Conservation (phyloP, 2,329 filamentous ascomycete genomes). For the Fusarium nelsonii region DNA sequence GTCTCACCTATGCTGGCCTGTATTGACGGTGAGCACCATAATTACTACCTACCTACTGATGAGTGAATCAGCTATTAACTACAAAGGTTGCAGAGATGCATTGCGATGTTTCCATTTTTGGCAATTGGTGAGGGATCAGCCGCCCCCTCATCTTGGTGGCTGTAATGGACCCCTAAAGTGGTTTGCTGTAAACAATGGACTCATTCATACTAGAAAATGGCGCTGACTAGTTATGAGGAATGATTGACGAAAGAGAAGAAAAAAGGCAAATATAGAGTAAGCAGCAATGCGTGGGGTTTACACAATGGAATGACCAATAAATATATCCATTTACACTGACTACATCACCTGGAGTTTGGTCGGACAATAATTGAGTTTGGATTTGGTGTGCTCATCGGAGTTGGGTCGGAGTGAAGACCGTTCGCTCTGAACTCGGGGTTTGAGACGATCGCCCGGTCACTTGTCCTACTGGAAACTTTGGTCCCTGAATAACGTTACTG, state of each 20-base stretch:
- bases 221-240: not conserved
- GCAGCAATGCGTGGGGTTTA: slow-evolving; percentile 13
- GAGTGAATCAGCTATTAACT: slow-evolving; percentile 7
- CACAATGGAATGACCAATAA: slow-evolving; percentile 33
- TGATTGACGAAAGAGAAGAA: not conserved
- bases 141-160: slow-evolving; percentile 23
- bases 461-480: slow-evolving; percentile 25
- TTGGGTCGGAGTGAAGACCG: slow-evolving; percentile 33
- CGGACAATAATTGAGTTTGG: slow-evolving; percentile 33
- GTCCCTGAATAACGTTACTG: slow-evolving; percentile 20
- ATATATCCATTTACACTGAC: slow-evolving; percentile 15
- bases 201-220: slow-evolving; percentile 3
- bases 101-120: slow-evolving; percentile 17
- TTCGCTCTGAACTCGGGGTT: slow-evolving; percentile 27
- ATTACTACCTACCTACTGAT: not conserved
- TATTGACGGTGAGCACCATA: not conserved
- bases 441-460: slow-evolving; percentile 27
- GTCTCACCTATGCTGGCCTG: slow-evolving; percentile 5
- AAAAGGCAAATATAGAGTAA: not conserved
- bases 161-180: not conserved
- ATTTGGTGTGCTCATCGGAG: slow-evolving; percentile 29
- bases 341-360: slow-evolving; percentile 26
- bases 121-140: slow-evolving; percentile 12
- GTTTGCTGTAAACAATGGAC: not conserved
- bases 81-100: slow-evolving; percentile 10